Conservation (phyloP, 345 rosid species). For the Aquilaria sinensis region DNA sequence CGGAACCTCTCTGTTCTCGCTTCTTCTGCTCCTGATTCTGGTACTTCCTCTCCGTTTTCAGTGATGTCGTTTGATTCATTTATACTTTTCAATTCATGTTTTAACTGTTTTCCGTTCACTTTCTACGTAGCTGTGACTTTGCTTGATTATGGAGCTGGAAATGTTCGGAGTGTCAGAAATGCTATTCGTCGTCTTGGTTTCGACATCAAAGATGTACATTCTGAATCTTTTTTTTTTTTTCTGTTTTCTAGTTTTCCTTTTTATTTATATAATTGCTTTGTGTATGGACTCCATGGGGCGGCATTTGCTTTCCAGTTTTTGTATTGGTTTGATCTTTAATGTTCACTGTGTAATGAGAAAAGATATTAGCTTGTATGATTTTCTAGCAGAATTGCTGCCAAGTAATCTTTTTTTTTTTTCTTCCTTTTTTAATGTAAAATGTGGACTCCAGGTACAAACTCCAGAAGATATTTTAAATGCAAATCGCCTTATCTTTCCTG, state of each 20-base stretch:
- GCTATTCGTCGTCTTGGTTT: slow-evolving; percentile 80
- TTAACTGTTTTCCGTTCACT: slow-evolving; percentile 76
- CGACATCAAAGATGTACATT: slow-evolving; percentile 60
- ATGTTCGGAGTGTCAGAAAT: slow-evolving; percentile 82
- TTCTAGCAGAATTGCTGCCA: background rate
- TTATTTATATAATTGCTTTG: background rate
- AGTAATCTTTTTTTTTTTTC: background rate
- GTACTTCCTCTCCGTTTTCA: slow-evolving; percentile 22
- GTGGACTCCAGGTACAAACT: slow-evolving; percentile 51
- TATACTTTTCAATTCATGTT: background rate
- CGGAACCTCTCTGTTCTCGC: slow-evolving; percentile 48
- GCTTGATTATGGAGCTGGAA: slow-evolving; percentile 97
- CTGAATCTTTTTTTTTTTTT: slow-evolving; percentile 7
- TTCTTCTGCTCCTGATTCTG: slow-evolving; percentile 51
- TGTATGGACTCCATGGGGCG: background rate
- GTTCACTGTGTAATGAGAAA: background rate
- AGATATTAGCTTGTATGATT: background rate
- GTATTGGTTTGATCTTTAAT: background rate
- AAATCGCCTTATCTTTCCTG: slow-evolving; percentile 76
- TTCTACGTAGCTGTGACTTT: slow-evolving; percentile 51
- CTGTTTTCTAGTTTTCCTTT: background rate
- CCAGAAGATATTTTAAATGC: slow-evolving; percentile 77
- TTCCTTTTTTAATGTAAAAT: slow-evolving; percentile 5
- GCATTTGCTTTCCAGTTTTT: background rate
- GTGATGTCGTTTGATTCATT: background rate